phyloP scores from a whole-genome alignment of 768 basidiomycete species.

The Amanita muscaria region DNA sequence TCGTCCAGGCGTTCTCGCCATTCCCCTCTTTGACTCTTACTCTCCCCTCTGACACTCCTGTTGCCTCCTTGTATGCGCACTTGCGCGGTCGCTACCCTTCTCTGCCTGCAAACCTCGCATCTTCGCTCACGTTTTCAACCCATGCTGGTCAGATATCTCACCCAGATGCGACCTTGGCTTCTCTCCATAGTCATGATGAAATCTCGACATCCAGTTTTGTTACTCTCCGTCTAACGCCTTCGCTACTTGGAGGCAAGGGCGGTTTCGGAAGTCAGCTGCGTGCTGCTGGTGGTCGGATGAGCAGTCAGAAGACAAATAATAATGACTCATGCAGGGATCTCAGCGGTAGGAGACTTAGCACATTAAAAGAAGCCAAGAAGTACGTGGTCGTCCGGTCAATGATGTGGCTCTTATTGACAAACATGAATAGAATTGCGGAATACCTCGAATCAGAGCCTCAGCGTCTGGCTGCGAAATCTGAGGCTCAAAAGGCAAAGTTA shows the following conservation, averaged over 20 bases:
- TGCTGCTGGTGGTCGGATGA: constrained; percentile 97
- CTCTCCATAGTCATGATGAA: constrained; percentile 15
- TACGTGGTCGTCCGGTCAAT: constrained; percentile 24
- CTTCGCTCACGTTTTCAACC: constrained; percentile 27
- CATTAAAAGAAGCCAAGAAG: constrained; percentile 96
- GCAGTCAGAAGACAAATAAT: constrained; percentile 89
- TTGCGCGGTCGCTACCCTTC: constrained; percentile 27
- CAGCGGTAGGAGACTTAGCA: constrained; percentile 81
- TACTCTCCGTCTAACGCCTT: constrained; percentile 64
- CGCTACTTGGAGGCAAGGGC: constrained; percentile 87
- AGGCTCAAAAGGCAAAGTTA: constrained; percentile 75
- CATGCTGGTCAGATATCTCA: constrained; percentile 27
- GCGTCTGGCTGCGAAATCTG: constrained; percentile 67
- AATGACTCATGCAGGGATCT: constrained; percentile 94
- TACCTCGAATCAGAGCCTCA: constrained; percentile 81
- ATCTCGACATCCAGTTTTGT: constrained; percentile 30
- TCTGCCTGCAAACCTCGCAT: constrained; percentile 23
- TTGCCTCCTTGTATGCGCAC: constrained; percentile 23
- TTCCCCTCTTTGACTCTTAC: constrained; percentile 27
- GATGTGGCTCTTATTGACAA: not conserved
- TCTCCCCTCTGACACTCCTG: constrained; percentile 20
- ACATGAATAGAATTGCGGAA: constrained; percentile 54
- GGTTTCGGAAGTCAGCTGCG: constrained; percentile 95
- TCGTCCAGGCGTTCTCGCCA: constrained; percentile 32
- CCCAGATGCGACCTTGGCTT: constrained; percentile 18